phyloP scores from a whole-genome alignment of 2,329 filamentous ascomycete species.

The Penicillium decumbens region DNA sequence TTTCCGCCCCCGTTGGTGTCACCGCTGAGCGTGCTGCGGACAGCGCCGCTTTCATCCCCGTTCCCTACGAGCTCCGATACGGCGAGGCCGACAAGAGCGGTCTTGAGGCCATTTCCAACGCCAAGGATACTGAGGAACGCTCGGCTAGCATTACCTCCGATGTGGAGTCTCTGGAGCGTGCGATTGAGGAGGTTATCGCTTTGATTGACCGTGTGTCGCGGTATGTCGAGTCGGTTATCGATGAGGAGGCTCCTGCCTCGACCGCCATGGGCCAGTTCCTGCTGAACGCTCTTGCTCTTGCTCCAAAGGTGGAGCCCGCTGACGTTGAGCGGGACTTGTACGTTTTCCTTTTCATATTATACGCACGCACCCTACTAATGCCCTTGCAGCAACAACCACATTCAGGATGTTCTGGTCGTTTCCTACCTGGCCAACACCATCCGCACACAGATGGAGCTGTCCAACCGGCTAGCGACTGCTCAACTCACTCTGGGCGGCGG shows the following conservation, averaged over 20 bases:
- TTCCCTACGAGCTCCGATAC: conserved; percentile 91
- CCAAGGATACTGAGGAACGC: conserved; percentile 72
- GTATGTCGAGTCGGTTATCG: conserved; percentile 89
- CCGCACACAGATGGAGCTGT: conserved; percentile 96
- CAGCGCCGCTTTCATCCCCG: conserved; percentile 94
- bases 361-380: conserved; percentile 28
- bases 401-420: conserved; percentile 97
- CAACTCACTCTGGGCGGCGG: conserved; percentile 56
- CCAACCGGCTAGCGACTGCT: conserved; percentile 85
- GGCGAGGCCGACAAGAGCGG: conserved; percentile 71
- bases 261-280: conserved; percentile 91
- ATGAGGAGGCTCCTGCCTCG: conserved; percentile 79
- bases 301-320: conserved; percentile 85
- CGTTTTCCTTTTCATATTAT: conserved; percentile 27
- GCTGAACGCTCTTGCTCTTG: conserved; percentile 85
- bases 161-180: conserved; percentile 80
- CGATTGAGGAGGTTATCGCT: conserved; percentile 79
- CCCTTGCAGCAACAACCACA: conserved; percentile 78
- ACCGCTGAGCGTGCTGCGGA: conserved; percentile 92
- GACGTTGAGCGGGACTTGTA: conserved; percentile 94
- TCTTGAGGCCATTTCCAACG: conserved; percentile 77
- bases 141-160: conserved; percentile 73
- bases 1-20: conserved; percentile 89
- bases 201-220: conserved; percentile 87
- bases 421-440: conserved; percentile 98